Conservation (phyloP, 495 filamentous ascomycete genomes). For the Thermochaetoides thermophila region DNA sequence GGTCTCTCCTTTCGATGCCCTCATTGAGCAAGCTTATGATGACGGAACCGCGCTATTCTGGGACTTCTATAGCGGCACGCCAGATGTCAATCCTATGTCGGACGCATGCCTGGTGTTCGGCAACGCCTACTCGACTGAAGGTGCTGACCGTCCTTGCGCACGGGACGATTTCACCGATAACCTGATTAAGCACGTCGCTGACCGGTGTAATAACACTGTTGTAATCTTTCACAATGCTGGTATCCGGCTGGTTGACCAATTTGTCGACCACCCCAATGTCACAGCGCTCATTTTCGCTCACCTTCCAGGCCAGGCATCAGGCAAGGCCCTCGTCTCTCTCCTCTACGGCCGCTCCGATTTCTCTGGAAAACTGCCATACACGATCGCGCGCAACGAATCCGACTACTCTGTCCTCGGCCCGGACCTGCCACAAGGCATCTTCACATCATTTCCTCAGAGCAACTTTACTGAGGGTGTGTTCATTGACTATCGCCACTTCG, state of each 20-base stretch:
- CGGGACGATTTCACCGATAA: slow-evolving; percentile 39
- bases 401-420: slow-evolving; percentile 41
- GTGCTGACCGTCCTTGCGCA: slow-evolving; percentile 25
- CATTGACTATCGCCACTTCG: slow-evolving; percentile 55
- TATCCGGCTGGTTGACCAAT: slow-evolving; percentile 40
- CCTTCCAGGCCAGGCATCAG: slow-evolving; percentile 46
- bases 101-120: slow-evolving; percentile 55
- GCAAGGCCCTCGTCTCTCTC: slow-evolving; percentile 39
- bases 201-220: slow-evolving; percentile 43
- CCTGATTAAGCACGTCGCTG: slow-evolving; percentile 42
- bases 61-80: slow-evolving; percentile 28
- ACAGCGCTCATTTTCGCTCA: slow-evolving; percentile 48
- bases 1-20: slow-evolving; percentile 42
- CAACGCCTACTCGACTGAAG: slow-evolving; percentile 46
- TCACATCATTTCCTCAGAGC: slow-evolving; percentile 37
- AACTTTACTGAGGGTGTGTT: slow-evolving; percentile 50
- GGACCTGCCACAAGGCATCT: slow-evolving; percentile 20
- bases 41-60: slow-evolving; percentile 41
- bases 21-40: slow-evolving; percentile 35
- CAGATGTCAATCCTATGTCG: slow-evolving; percentile 31
- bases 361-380: slow-evolving; percentile 57
- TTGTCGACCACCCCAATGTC: slow-evolving; percentile 46
- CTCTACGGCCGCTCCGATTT: slow-evolving; percentile 46
- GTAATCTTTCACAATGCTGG: slow-evolving; percentile 49
- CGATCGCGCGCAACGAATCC: slow-evolving; percentile 45